Base-by-base conservation (phyloP, 139 green algal species). In the Ettlia oleoabundans region DNA sequence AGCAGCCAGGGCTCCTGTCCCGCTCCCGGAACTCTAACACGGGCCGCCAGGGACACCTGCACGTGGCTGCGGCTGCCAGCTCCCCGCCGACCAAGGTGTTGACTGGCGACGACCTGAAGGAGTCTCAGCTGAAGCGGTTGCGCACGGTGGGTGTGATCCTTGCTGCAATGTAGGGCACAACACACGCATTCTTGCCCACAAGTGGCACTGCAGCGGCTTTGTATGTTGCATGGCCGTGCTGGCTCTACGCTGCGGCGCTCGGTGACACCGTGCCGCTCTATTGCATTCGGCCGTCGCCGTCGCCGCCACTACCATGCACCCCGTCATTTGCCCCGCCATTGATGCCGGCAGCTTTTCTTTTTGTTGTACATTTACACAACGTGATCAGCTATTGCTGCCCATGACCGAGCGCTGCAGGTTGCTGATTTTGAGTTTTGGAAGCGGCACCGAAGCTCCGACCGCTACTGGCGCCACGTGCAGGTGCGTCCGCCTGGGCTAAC, bases 391-490 rank as follows among this genome's bases (percentile, higher is more conserved):
- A n/a, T n/a, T n/a, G n/a, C n/a, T n/a, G n/a, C n/a, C n/a, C n/a
- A n/a, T n/a, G n/a, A n/a, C n/a, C n/a, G n/a, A n/a, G n/a, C n/a
- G n/a, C n/a, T n/a, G n/a, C 76, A 82, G 76, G 76, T 82, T 58
- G 68, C 68, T 19, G 76, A 82, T 8, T 71, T 82, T 43, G 76
- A 73, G 2, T 47, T 43, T 28, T 82, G 76, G 76, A 72, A 74
- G 76, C 40, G 40, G 19, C 76, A 82, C 76, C 61, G 76, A 40
- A 52, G n/a, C 40, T 74, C 61, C 26, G 32, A 22, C 28, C 76
- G 76, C 40, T 82, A 82, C 62, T 82, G 61, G 61, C 76, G 76
- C 15, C 76, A 82, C 76, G 28, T 82, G 61, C 24, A n/a, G n/a
- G n/a, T n/a, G n/a, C n/a, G n/a, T n/a, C n/a, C n/a, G n/a, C n/a